Conservation (phyloP, 306 rosid species). For the Potentilla sterilis region DNA sequence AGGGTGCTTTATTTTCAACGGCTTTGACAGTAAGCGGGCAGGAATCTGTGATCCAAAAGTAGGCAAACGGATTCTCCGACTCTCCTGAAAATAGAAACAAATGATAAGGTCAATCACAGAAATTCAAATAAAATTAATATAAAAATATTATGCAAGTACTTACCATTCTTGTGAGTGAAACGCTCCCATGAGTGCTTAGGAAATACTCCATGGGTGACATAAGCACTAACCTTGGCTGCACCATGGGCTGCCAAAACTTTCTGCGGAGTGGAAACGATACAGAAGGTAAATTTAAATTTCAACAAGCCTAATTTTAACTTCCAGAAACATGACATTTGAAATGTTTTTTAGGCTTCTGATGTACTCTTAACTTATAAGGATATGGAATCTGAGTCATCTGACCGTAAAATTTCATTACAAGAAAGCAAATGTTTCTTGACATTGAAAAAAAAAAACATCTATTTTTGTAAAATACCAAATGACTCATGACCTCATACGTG, state of each 20-base stretch:
- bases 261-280: slow-evolving; percentile 32
- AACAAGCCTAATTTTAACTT: slow-evolving; percentile 6
- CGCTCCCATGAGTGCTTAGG: slow-evolving; percentile 81
- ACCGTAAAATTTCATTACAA: not conserved
- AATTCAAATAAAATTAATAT: not conserved
- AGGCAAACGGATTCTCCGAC: slow-evolving; percentile 54
- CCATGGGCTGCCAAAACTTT: slow-evolving; percentile 87
- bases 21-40: slow-evolving; percentile 84
- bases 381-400: not conserved
- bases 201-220: slow-evolving; percentile 89
- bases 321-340: not conserved
- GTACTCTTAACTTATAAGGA: not conserved
- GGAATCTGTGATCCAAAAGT: slow-evolving; percentile 98
- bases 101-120: slow-evolving; percentile 9
- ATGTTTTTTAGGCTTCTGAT: not conserved
- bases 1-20: slow-evolving; percentile 68
- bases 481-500: not conserved
- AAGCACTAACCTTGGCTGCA: slow-evolving; percentile 89
- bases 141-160: slow-evolving; percentile 18
- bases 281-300: not conserved
- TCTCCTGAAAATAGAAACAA: slow-evolving; percentile 35
- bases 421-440: not conserved
- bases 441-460: not conserved
- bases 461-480: not conserved
- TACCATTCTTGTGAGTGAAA: slow-evolving; percentile 70